A percentile compares a stretch with the other conserved stretches of the same genome.
Conservation (phyloP, 257 asterid genomes). For the Eucommia ulmoides region DNA sequence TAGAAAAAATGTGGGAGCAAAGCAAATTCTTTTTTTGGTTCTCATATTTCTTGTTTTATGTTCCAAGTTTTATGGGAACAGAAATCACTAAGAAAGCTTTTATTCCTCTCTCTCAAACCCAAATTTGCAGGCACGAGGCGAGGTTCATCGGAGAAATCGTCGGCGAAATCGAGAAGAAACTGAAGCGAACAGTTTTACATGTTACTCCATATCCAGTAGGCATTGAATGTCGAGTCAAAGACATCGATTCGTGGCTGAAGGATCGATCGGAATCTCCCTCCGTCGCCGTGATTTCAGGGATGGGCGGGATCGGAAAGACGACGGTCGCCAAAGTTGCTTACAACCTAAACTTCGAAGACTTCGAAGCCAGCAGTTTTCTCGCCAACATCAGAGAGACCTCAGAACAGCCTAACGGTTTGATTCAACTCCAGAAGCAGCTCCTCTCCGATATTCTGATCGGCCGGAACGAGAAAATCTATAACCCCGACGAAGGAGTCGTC, state of each 20-base stretch:
- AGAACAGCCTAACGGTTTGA: not conserved
- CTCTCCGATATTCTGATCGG: not conserved
- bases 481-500: not conserved
- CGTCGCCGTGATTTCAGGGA: not conserved
- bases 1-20: no score
- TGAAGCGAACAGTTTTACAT: not conserved
- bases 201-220: not conserved
- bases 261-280: not conserved
- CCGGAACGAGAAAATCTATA: not conserved
- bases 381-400: not conserved
- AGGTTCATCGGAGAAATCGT: not conserved
- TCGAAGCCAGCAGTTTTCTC: not conserved
- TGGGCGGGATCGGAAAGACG: not conserved
- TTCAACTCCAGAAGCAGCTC: not conserved
- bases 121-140: not conserved
- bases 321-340: not conserved
- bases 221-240: not conserved
- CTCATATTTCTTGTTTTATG: no score
- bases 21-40: no score
- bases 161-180: not conserved
- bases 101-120: not conserved
- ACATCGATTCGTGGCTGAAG: not conserved
- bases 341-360: not conserved
- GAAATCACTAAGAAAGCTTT: not conserved
- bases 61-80: no score